Conservation (phyloP, 148 eudicot species). For the Chenopodium formosanum region DNA sequence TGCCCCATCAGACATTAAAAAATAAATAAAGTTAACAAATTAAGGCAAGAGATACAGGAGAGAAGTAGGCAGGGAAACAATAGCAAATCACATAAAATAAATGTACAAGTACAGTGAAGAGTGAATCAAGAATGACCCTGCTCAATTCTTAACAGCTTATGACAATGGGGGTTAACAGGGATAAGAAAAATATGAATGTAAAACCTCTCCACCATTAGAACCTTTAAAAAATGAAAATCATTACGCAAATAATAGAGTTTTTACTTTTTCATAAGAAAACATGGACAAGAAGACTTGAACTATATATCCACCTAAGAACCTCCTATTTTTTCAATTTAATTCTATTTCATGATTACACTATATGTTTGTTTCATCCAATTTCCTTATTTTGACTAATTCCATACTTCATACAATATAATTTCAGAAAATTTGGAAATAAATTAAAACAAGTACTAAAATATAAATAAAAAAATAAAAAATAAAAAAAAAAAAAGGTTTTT, state of each 20-base stretch:
- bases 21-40: neutral
- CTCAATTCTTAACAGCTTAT: neutral
- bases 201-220: neutral
- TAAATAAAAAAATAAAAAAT: no score
- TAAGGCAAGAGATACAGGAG: neutral
- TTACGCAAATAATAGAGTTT: neutral
- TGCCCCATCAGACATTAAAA: neutral
- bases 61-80: neutral
- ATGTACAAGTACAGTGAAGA: neutral
- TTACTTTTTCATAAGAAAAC: neutral
- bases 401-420: no score
- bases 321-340: neutral
- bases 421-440: no score
- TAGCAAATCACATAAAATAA: neutral
- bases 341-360: neutral
- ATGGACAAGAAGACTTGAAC: neutral
- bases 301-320: no score
- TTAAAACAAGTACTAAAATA: no score
- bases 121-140: neutral
- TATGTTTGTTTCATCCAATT: no score
- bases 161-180: neutral
- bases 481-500: no score
- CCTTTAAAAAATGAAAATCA: no score
- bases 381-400: no score
- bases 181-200: neutral